Base-by-base conservation (phyloP, 805 yeast genomes). In the Grigorovia yakushimaensis region DNA sequence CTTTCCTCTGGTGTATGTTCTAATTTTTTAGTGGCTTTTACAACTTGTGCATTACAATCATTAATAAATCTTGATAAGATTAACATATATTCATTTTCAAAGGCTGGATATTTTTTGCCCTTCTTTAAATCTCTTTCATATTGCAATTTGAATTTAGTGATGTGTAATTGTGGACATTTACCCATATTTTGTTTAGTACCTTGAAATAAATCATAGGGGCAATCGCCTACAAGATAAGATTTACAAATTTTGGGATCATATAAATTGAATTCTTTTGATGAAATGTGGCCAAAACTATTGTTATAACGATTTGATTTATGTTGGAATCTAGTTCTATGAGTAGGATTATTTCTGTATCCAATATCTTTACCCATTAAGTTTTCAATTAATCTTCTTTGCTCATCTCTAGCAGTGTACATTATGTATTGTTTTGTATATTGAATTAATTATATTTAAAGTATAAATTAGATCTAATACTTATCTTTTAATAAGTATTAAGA, bases 101-200 rank as follows among this genome's bases (percentile, higher is more conserved):
- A 71, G 37, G 66, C 73, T 2, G 78, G 75, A 48, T 67, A 69
- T 36, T 70, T 60, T 22, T 61, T 61, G 4, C 77, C 77, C 18
- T 54, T 50, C 47, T 68, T 52, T 54, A 72, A 67, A 39, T 64
- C 66, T 36, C 72, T 68, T 55, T 83, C 83, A 55, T 84, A 88
- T 52, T 84, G 79, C 15, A 85, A 62, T 60, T 79, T 83, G 58
- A 81, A 80, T 53, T 84, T 83, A 54, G 86, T 87, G 33, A 80
- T 61, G 62, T 89, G 97, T 18, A 82, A 65, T 54, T 74, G 76
- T 0, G 87, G 86, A 60, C 98, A 89, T 49, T 73, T 73, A 1
- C 96, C 96, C 52, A 85, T 65, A 59, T 84, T 86, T 58, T 83
- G 84, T 61, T 88, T 88, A 11, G 96, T 86, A 6, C 87, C 86